Base-by-base conservation (phyloP, 2,329 filamentous ascomycete species). In the Phyllosticta citriasiana region DNA sequence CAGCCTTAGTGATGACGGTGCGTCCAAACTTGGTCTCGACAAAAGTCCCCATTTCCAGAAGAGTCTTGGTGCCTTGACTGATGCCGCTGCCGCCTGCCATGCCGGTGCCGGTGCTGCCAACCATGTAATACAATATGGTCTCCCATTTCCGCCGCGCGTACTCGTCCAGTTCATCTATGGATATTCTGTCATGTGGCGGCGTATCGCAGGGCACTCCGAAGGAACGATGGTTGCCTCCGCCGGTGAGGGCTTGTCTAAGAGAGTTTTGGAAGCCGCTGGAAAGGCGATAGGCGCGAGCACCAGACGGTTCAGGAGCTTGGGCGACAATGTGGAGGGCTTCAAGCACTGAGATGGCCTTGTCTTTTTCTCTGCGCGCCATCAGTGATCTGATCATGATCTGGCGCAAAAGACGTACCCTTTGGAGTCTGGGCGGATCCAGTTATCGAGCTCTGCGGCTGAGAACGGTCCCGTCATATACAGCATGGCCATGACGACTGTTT, bases 131-230 rank as follows among this genome's bases (percentile, higher is more conserved):
- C 55, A 99, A 76, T 27, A 99, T 96, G 26, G 91, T 88, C 74
- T 99, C 95, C 92, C 94, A 99, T 71, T 96, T 92, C 67, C 83
- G 84, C 60, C 89, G 84, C 4, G 94, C 91, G 75, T 93, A 95
- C 27, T 85, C 82, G 70, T 99, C 94, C 62, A 99, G 82, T 10
- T 14, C 10, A 66, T 88, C 90, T 1, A 82, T 70, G 10, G 91
- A 74, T 63, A 88, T 85, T 56, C 94, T 83, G 56, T 84, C 82
- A 60, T 80, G 77, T 51, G 84, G 82, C 3, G 84, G 79, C 7
- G 86, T 80, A 12, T 79, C 81, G 19, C 88, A 92, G 1, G 91
- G 88, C 1, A 97, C 88, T 62, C 94, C 94, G 70, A 99, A 99
- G 1, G 91, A 96, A 67, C 89, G 85, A 67, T 94, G 89, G 52